Base-by-base conservation (phyloP, 1,284 basidiomycete genomes). In the Fomitopsis betulina region DNA sequence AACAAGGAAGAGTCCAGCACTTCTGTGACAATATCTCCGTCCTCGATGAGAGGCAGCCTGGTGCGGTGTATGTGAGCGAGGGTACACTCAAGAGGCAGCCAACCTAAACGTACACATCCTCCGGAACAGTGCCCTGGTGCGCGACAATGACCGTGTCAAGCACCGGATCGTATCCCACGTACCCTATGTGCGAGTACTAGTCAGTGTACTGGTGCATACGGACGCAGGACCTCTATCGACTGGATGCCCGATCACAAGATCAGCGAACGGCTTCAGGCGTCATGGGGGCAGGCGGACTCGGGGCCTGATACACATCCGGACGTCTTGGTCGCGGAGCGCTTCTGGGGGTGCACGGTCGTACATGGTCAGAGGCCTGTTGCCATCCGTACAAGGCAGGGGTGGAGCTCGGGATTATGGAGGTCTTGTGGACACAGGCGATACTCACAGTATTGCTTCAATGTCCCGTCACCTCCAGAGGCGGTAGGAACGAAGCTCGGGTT, bases 391-490 rank as follows among this genome's bases (percentile, higher is more conserved):
- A n/a, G n/a, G n/a, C n/a, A n/a, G n/a, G n/a, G n/a, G n/a, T n/a
- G n/a, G n/a, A n/a, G n/a, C n/a, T n/a, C n/a, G n/a, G n/a, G n/a
- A n/a, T n/a, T n/a, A n/a, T n/a, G n/a, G n/a, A n/a, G n/a, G n/a
- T n/a, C n/a, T n/a, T n/a, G n/a, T 0, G 27, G 27, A 30, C 27
- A 30, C 27, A 30, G 27, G 8, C 49, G 32, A 10, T 4, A 65
- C 75, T 65, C 49, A 77, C 77, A 80, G 57, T 70, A 84, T 32
- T 86, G 86, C 1, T 76, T 68, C 6, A 50, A 51, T 17, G n/a
- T n/a, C 0, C 84, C 84, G 63, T 88, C 78, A 2, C 86, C 86
- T 32, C 86, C 87, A 1, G 83, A 76, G 12, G 84, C 85, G 3
- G 82, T 70, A 0, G 84, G 81, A 21, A 76, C 49, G 67, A 88